Percentiles rank a stretch among this genome's conserved stretches.
Conservation (phyloP, 176 grass and related monocot genomes). For the Thinopyrum elongatum region DNA sequence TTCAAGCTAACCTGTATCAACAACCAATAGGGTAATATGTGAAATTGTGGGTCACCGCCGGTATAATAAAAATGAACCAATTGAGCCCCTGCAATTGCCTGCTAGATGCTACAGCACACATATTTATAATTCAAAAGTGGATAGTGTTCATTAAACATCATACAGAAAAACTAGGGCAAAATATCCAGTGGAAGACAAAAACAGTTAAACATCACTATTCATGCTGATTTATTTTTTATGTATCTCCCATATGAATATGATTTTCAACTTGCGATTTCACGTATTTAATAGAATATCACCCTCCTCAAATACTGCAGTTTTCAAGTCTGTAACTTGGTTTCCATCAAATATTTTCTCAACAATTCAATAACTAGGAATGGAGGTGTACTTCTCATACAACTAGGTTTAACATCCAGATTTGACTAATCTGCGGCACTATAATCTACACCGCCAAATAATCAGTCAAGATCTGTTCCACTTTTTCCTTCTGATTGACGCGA, state of each 20-base stretch:
- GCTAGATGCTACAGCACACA: neutral
- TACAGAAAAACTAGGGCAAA: slow-evolving; percentile 4
- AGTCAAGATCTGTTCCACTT: no score
- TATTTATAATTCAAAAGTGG: slow-evolving; percentile 6
- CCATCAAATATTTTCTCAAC: neutral
- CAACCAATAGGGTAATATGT: slow-evolving; percentile 17
- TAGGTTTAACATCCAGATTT: neutral
- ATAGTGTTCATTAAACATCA: neutral
- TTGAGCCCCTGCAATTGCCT: neutral
- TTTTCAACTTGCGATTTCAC: neutral
- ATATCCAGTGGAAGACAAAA: neutral
- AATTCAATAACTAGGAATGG: neutral
- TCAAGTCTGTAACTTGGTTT: no score
- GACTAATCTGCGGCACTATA: neutral
- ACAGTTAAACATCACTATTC: neutral
- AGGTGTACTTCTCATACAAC: neutral
- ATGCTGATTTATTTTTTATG: neutral
- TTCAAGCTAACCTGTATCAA: slow-evolving; percentile 66
- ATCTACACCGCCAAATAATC: slow-evolving; percentile 5
- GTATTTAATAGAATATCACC: neutral
- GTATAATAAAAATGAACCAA: neutral
- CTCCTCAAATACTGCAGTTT: neutral
- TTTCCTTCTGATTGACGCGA: no score
- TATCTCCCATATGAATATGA: slow-evolving; percentile 11
- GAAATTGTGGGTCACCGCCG: slow-evolving; percentile 2